Evolutionary conservation across 169 alveolate species (phyloP).

Genomic region (Perkinsus marinus): DNA sequence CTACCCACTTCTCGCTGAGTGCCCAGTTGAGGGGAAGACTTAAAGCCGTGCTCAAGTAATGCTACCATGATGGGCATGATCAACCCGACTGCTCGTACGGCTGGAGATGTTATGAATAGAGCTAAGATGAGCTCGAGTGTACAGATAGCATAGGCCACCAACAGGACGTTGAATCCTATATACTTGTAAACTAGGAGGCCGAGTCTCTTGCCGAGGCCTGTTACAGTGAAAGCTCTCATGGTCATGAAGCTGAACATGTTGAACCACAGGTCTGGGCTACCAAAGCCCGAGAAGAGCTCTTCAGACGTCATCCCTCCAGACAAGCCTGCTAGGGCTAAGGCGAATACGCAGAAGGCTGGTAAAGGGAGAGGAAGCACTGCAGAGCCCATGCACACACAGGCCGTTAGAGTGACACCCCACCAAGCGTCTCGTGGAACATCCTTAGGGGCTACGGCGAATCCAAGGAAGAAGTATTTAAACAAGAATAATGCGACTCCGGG

Average conservation of each 20-base stretch:
- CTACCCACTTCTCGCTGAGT: neutral
- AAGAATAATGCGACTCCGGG: neutral
- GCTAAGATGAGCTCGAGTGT: neutral
- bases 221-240: neutral
- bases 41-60: neutral
- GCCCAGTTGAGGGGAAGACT: neutral
- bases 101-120: neutral
- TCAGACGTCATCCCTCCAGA: neutral
- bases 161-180: neutral
- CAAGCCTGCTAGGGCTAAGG: neutral
- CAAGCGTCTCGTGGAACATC: neutral
- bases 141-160: neutral
- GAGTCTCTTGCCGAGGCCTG: neutral
- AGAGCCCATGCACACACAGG: neutral
- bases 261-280: neutral
- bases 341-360: neutral
- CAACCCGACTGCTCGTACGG: neutral
- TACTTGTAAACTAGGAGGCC: neutral
- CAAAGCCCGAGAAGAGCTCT: neutral
- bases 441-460: neutral
- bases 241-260: neutral
- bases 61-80: neutral
- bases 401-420: neutral
- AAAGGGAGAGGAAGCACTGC: neutral
- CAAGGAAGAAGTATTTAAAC: neutral